These are phyloP conservation scores for Wickerhamiella siamensis DNA, from an alignment of 805 yeast genomes.

Conservation along the genomic window DNA sequence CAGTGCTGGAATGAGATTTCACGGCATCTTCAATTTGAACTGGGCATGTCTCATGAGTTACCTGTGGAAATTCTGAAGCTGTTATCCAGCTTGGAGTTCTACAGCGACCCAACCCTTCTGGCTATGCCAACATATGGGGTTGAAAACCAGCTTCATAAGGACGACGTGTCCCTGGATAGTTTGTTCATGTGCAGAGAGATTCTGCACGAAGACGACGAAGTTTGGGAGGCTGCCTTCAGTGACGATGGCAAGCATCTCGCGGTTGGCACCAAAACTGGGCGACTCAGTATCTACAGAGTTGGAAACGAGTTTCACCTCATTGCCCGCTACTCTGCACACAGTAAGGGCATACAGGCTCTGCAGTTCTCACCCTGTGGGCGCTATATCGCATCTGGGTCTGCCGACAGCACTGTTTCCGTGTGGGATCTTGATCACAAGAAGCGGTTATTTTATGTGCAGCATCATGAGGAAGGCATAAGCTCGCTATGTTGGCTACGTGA, in stretches of 20 bases:
- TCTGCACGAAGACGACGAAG: constrained; percentile 36
- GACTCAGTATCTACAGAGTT: constrained; percentile 1
- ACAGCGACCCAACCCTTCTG: too few relatives aligned
- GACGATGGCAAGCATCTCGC: constrained; percentile 64
- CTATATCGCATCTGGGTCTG: constrained; percentile 53
- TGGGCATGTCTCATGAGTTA: too few relatives aligned
- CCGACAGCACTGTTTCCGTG: constrained; percentile 53
- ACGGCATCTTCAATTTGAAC: too few relatives aligned
- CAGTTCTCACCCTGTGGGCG: constrained; percentile 66
- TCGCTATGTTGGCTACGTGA: constrained; percentile 60
- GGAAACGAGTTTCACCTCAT: constrained; percentile 3
- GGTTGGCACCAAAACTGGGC: constrained; percentile 29
- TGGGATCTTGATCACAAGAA: constrained; percentile 43
- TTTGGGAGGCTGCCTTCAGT: constrained; percentile 71
- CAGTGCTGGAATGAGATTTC: too few relatives aligned
- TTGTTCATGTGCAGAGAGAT: too few relatives aligned
- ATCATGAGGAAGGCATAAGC: constrained; percentile 24
- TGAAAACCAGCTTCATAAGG: too few relatives aligned
- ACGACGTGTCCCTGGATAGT: too few relatives aligned
- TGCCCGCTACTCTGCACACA: constrained; percentile 11
- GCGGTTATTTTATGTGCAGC: constrained; percentile 15
- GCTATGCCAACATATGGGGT: too few relatives aligned
- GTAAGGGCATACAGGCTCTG: constrained; percentile 34
- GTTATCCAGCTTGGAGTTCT: too few relatives aligned
- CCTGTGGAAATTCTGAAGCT: too few relatives aligned